These are phyloP conservation scores for Neurospora discreta DNA, from an alignment of 495 filamentous ascomycete species.

Conservation along the genomic window DNA sequence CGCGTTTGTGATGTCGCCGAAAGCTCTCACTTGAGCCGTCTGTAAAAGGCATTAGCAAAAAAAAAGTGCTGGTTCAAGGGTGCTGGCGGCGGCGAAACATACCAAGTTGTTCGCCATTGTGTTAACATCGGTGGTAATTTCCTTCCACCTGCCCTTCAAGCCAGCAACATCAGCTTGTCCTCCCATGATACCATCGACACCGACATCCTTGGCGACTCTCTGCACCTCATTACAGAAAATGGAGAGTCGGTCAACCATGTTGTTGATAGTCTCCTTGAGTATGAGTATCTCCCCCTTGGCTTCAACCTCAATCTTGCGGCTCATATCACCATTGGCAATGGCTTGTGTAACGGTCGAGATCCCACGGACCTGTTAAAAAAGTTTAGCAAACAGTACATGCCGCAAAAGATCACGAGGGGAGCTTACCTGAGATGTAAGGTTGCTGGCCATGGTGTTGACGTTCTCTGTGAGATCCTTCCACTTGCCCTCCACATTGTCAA, in stretches of 20 bases:
- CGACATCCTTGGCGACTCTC: constrained; percentile 91
- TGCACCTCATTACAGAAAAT: constrained; percentile 97
- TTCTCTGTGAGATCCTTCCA: constrained; percentile 99
- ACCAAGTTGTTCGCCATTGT: constrained; percentile 94
- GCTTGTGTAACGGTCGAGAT: constrained; percentile 97
- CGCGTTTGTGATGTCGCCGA: constrained; percentile 94
- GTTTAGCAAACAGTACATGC: constrained; percentile 6
- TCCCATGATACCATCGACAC: constrained; percentile 97
- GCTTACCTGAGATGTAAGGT: constrained; percentile 70
- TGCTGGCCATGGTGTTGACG: constrained; percentile 89
- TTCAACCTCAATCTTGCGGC: constrained; percentile 90
- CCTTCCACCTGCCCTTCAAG: constrained; percentile 92
- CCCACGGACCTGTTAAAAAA: constrained; percentile 55
- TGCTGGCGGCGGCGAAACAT: constrained; percentile 6
- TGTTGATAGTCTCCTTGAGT: constrained; percentile 95
- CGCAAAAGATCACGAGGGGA: not conserved
- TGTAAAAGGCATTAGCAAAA: constrained; percentile 12
- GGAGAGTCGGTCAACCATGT: constrained; percentile 95
- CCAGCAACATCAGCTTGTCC: constrained; percentile 93
- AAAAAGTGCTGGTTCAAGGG: not conserved
- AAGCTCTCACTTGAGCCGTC: constrained; percentile 95
- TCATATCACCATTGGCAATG: constrained; percentile 87
- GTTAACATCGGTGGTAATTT: constrained; percentile 96
- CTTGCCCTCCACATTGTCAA: constrained; percentile 96
- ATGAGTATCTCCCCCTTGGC: constrained; percentile 92